Evolutionary conservation across 495 filamentous ascomycete genomes (phyloP).

Genomic region (Parmelia sp.): DNA sequence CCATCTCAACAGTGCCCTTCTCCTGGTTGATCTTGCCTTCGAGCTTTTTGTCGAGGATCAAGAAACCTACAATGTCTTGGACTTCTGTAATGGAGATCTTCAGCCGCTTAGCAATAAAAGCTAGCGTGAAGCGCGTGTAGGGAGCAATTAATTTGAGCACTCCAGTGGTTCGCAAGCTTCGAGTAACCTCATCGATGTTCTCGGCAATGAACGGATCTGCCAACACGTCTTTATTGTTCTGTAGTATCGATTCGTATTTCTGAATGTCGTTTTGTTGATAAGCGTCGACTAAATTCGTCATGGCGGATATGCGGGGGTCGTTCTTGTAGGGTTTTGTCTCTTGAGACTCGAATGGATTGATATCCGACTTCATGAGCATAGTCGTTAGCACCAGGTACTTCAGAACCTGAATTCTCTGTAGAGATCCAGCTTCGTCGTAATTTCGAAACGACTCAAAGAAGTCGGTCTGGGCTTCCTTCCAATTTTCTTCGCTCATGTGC

Average conservation of each 20-base stretch:
- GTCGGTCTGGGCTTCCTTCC: slow-evolving; percentile 93
- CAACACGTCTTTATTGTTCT: slow-evolving; percentile 82
- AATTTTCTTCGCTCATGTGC: slow-evolving; percentile 99
- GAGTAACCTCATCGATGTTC: slow-evolving; percentile 98
- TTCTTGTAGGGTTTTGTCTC: slow-evolving; percentile 99
- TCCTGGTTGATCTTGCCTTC: slow-evolving; percentile 86
- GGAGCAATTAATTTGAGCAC: slow-evolving; percentile 90
- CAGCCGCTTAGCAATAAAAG: slow-evolving; percentile 78
- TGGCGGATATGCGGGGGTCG: slow-evolving; percentile 87
- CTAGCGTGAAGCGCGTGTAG: slow-evolving; percentile 83
- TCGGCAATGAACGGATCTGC: slow-evolving; percentile 95
- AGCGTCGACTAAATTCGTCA: slow-evolving; percentile 94
- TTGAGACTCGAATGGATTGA: slow-evolving; percentile 98
- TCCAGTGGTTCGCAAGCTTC: slow-evolving; percentile 95
- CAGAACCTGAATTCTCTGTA: slow-evolving; percentile 93
- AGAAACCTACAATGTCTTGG: slow-evolving; percentile 83
- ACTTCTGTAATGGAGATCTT: slow-evolving; percentile 80
- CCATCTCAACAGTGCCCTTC: slow-evolving; percentile 73
- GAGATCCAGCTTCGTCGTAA: slow-evolving; percentile 94
- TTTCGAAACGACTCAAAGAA: slow-evolving; percentile 99
- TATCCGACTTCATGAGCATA: slow-evolving; percentile 98
- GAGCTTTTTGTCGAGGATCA: slow-evolving; percentile 85
- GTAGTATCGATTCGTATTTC: slow-evolving; percentile 77
- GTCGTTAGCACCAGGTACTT: slow-evolving; percentile 95
- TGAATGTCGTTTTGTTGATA: slow-evolving; percentile 96